Conservation (phyloP, 768 basidiomycete species). For the Tephrocybe sp. region DNA sequence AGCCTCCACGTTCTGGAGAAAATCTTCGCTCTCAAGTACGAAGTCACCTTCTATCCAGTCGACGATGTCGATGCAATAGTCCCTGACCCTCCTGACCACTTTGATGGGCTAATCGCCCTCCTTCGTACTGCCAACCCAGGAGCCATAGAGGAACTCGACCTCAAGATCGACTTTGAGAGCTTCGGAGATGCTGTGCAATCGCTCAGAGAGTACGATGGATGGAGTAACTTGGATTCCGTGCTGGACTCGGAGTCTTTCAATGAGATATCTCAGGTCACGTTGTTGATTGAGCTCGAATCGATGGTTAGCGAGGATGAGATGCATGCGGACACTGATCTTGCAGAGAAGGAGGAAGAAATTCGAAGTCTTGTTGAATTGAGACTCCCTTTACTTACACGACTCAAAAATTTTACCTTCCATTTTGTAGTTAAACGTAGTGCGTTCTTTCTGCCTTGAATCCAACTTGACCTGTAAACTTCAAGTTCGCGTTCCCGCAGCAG, state of each 20-base stretch:
- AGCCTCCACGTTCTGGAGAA: background rate
- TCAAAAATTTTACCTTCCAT: background rate
- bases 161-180: constrained; percentile 6
- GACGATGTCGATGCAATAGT: constrained; percentile 2
- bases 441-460: no score
- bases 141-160: background rate
- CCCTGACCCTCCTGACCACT: constrained; percentile 5
- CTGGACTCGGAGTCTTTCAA: constrained; percentile 2
- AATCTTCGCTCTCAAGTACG: constrained; percentile 12
- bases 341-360: constrained; percentile 3
- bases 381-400: background rate
- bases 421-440: background rate
- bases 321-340: background rate
- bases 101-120: constrained; percentile 6
- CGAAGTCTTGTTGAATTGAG: background rate
- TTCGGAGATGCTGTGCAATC: background rate
- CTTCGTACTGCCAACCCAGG: constrained; percentile 6
- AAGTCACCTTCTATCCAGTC: constrained; percentile 10
- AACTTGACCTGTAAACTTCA: no score
- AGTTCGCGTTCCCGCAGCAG: no score
- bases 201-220: constrained; percentile 1
- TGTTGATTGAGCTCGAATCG: constrained; percentile 5
- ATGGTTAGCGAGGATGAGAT: background rate
- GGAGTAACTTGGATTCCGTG: background rate
- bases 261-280: background rate